Evolutionary conservation across 164 flowering plant species (phyloP).

Genomic region (Kalanchoe fedtschenkoi): DNA sequence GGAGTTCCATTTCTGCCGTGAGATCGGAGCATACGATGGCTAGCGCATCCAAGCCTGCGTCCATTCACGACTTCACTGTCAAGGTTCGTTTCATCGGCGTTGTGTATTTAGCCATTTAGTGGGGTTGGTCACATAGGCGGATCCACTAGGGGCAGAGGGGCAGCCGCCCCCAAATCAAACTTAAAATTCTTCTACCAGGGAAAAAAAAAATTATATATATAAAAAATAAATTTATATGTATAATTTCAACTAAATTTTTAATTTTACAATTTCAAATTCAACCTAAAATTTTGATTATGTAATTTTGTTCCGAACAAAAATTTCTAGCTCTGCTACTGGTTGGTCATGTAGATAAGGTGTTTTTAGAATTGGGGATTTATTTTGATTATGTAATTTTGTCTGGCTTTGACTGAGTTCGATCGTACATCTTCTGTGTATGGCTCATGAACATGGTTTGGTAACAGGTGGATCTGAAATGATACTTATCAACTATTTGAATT

Average conservation of each 20-base stretch:
- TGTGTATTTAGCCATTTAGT: background rate
- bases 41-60: constrained; percentile 19
- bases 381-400: background rate
- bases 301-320: too few relatives aligned
- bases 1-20: background rate
- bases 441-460: background rate
- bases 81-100: constrained; percentile 23
- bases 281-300: too few relatives aligned
- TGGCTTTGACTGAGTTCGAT: too few relatives aligned
- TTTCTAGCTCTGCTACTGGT: too few relatives aligned
- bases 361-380: background rate
- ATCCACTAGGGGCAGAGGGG: background rate
- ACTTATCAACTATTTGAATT: background rate
- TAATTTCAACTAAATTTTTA: too few relatives aligned
- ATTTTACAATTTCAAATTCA: too few relatives aligned
- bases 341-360: background rate
- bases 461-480: too few relatives aligned
- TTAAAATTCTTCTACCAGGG: too few relatives aligned
- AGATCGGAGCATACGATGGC: constrained; percentile 31
- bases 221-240: too few relatives aligned
- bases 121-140: background rate
- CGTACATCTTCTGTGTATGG: too few relatives aligned
- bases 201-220: too few relatives aligned
- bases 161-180: too few relatives aligned
- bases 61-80: constrained; percentile 49